Base-by-base conservation (phyloP, 2,329 filamentous ascomycete genomes). In the Monilinia fructicola region DNA sequence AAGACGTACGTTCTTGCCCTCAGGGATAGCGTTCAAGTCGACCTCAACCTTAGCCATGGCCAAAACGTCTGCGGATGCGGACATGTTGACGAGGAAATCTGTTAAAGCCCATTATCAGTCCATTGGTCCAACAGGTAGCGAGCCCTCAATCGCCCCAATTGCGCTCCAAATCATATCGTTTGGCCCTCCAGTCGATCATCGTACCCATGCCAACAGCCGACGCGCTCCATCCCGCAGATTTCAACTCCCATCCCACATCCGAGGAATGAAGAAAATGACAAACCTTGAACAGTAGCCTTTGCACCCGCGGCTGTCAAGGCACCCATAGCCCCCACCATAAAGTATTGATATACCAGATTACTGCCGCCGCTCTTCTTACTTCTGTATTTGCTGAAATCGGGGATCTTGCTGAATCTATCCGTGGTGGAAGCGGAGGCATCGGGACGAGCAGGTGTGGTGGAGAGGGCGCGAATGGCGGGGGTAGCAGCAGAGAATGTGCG, bases 71-170 rank as follows among this genome's bases (percentile, higher is more conserved):
- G 95, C 95, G 70, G 95, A 99, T 71, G 95, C 95, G 77, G 94
- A 96, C 96, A 99, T 98, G 88, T 97, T 99, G 84, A 97, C 92
- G 72, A 99, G 87, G 87, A 99, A 99, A 83, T 99, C 95, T 99
- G 81, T 52, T 7, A 55, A n/a, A 54, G 31, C 50, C 23, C 40
- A 67, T 61, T 16, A n/a, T 61, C 44, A 61, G 58, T 52, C 58
- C 14, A 38, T 50, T 9, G 26, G 38, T 54, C 63, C 54, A 58
- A 54, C 48, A 56, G 64, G 63, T 61, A 44, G 66, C 74, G 66
- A 75, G 70, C 67, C n/a, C 60, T 64, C 21, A 23, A 60, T 69
- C 62, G 67, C 69, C 73, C 56, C 56, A 58, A 46, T 64, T 46
- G 14, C 38, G n/a, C 7, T 54, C 26, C 40, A 28, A 23, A 56